phyloP scores from a whole-genome alignment of 179 eudicot genomes.

The Beta lomatogona region DNA sequence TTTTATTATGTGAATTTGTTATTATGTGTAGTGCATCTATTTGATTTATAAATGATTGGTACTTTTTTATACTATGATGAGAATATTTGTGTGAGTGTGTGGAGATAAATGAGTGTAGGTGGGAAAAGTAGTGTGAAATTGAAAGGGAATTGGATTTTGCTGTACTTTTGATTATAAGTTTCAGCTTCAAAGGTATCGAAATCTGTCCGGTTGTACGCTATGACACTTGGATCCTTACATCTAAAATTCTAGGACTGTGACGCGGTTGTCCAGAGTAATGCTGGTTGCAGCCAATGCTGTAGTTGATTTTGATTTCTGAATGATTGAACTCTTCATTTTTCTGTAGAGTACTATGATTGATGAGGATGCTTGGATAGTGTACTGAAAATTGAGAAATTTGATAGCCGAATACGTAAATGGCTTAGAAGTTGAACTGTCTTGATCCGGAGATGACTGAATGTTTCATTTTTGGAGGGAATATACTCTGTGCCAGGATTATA shows the following conservation, averaged over 20 bases:
- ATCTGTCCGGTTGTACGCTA: background rate
- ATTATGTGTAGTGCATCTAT: background rate
- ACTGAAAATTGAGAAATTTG: background rate
- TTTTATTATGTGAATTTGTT: background rate
- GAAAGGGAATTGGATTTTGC: background rate
- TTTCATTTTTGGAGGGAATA: background rate
- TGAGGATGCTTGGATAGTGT: background rate
- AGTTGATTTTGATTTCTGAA: background rate
- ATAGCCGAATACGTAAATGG: too few species aligned
- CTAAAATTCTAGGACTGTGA: background rate
- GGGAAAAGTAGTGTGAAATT: background rate
- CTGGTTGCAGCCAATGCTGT: background rate
- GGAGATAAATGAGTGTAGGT: background rate
- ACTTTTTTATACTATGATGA: conserved; percentile 1
- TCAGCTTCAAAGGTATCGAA: background rate
- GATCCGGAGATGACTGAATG: too few species aligned
- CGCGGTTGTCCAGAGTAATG: background rate
- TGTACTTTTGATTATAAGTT: background rate
- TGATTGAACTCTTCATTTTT: background rate
- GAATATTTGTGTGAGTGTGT: background rate
- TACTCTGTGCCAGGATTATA: too few species aligned
- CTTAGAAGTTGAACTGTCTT: too few species aligned
- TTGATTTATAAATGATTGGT: conserved; percentile 10
- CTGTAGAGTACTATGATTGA: background rate
- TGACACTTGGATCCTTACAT: background rate